Evolutionary conservation across 129 eudicot species (phyloP), one percentile per base, ranked within the genome.

Genomic region (Solidago caesia): DNA sequence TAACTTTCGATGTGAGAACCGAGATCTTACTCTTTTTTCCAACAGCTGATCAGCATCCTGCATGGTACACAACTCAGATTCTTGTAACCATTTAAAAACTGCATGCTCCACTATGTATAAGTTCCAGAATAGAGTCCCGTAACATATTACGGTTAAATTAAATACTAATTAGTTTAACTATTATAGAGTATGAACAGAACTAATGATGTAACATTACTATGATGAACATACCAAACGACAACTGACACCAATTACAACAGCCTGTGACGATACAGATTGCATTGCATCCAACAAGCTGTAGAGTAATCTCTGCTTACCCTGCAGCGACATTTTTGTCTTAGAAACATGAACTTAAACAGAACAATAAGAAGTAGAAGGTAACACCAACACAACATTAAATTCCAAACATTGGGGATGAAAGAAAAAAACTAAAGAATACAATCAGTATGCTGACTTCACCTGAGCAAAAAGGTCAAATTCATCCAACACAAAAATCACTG

Each of bases 31-130:
- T 87, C 98, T 85, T 81, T 94, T 94, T 75, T 94, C 98, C 88
- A 94, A 60, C 64, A 94, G 86, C 79, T 94, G 97, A 85, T 94
- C 98, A 81, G 98, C 98, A 81, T 94, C 98, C 98, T 94, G 89
- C 79, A 83, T 12, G 44, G 33, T 48, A 75, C 33, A 57, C 14
- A 70, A 51, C 45, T 27, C 47, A 52, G 26, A 51, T 6, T 29
- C 25, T 49, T 69, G 67, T 29, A 14, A 39, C 5, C 5, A 42
- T 33, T 12, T 29, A 62, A 8, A 12, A 39, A 62, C 5, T 64
- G 48, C 26, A 27, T 13, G 26, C 9, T 55, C 25, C 5, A n/a
- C 14, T 55, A 55, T 55, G 26, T 52, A 4, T 14, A 14, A 52
- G 7, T 52, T 14, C 21, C 58, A 52, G 16, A 55, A n/a, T 5